Evolutionary conservation across 371 early-diverging fungal species (phyloP), one percentile per base, ranked within the genome.

Genomic region (Mortierella sp.): DNA sequence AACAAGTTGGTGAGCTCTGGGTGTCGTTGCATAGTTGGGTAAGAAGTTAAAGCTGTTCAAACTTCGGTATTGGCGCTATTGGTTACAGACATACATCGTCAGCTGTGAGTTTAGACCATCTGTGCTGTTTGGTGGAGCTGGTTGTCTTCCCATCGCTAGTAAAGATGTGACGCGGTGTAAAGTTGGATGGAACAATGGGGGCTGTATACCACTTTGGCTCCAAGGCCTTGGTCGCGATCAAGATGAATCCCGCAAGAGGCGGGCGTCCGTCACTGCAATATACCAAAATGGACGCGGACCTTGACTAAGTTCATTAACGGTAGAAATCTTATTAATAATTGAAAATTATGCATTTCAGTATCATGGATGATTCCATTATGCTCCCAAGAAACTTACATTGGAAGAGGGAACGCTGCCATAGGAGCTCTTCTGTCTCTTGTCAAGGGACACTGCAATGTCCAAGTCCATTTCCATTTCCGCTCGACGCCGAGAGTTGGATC

Each of bases 121-220:
- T 65, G 7, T 21, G 63, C 58, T 60, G 72, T 18, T n/a, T 54
- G 41, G 18, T 16, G 16, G 54, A 74, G 3, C 7, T 8, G 46
- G 60, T 58, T 8, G 76, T 74, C 77, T 78, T 56, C 79, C 83
- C 56, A 72, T 83, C 65, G 43, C 76, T 79, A 35, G 58, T 21
- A 73, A 88, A 89, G 21, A 68, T 76, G 83, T 92, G 93, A 11
- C 83, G 74, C 8, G 92, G 92, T 29, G 82, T 83, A 78, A 91
- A 95, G 70, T 88, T 88, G 1, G 85, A 75, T 44, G 95, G 95
- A 1, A 95, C 88, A 32, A 79, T 82, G 1, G 94, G 94, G 10
- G 93, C 92, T 8, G 88, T 63, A 79, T 89, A 92, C 94, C 93
- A 93, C 83, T 92, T 91, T 6, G 89, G 88, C 10, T 89, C 79